Evolutionary conservation across 2,329 filamentous ascomycete genomes (phyloP).

Genomic region (Didymella pinodella): DNA sequence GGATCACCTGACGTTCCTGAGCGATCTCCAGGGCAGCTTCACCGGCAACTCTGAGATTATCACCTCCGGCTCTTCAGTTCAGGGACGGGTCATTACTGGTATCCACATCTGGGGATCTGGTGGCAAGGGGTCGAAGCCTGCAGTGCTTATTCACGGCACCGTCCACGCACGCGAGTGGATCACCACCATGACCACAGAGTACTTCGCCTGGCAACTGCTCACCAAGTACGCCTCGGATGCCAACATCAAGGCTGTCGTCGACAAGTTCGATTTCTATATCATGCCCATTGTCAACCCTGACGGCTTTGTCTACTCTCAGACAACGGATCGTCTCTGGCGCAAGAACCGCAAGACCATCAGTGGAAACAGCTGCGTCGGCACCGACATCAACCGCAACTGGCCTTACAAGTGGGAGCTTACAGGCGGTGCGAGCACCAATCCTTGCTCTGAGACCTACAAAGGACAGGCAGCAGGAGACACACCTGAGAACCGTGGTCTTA

Average conservation of each 20-base stretch:
- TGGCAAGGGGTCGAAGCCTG: constrained; percentile 49
- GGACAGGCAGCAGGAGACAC: constrained; percentile 44
- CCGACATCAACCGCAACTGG: constrained; percentile 53
- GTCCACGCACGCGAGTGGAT: constrained; percentile 51
- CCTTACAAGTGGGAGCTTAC: constrained; percentile 48
- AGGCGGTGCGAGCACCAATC: constrained; percentile 47
- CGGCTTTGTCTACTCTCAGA: constrained; percentile 51
- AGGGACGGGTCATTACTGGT: constrained; percentile 45
- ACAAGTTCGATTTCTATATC: constrained; percentile 50
- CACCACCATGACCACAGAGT: constrained; percentile 42
- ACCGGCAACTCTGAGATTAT: constrained; percentile 46
- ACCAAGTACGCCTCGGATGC: constrained; percentile 46
- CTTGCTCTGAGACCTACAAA: constrained; percentile 51
- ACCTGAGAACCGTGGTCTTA: constrained; percentile 52
- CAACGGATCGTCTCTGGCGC: constrained; percentile 51
- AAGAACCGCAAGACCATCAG: constrained; percentile 50
- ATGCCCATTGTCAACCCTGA: constrained; percentile 34
- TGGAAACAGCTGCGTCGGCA: constrained; percentile 44
- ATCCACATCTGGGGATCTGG: constrained; percentile 51
- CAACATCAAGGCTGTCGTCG: constrained; percentile 44
- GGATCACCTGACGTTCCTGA: constrained; percentile 46
- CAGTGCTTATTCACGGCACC: constrained; percentile 46
- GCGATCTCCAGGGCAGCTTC: constrained; percentile 45
- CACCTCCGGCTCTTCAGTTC: constrained; percentile 43
- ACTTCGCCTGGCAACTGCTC: constrained; percentile 42